Percentiles rank a stretch among this genome's conserved stretches.
Evolutionary conservation across 2,329 filamentous ascomycete species (phyloP).

Genomic region (Paecilomyces dactylethromorphus): DNA sequence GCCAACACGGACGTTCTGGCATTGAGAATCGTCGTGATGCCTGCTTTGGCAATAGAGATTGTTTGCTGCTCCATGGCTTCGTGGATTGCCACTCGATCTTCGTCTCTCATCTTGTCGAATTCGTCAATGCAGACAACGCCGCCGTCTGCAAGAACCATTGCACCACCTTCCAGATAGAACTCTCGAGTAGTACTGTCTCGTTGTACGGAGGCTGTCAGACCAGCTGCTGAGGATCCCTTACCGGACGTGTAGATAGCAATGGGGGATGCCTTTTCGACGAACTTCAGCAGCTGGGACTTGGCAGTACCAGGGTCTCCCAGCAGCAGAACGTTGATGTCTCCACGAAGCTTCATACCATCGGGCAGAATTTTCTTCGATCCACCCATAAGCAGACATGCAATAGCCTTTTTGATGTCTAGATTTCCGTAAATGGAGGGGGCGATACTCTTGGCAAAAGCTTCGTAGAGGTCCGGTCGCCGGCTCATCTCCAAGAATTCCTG

Average conservation of each 20-base stretch:
- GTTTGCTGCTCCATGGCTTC: constrained; percentile 99
- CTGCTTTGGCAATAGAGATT: constrained; percentile 96
- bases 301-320: constrained; percentile 97
- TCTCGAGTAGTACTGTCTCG: constrained; percentile 86
- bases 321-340: constrained; percentile 94
- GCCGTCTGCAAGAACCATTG: constrained; percentile 95
- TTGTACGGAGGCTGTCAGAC: constrained; percentile 95
- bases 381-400: constrained; percentile 85
- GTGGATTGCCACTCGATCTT: constrained; percentile 95
- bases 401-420: constrained; percentile 92
- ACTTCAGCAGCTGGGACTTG: constrained; percentile 95
- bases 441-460: constrained; percentile 82
- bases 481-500: constrained; percentile 94
- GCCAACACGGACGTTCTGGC: constrained; percentile 91
- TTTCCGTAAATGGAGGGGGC: constrained; percentile 98
- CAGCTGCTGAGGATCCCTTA: constrained; percentile 93
- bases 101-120: constrained; percentile 99
- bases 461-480: constrained; percentile 84
- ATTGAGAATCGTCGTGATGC: constrained; percentile 97
- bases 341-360: constrained; percentile 94
- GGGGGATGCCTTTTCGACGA: constrained; percentile 91
- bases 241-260: constrained; percentile 98
- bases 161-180: constrained; percentile 96
- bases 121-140: constrained; percentile 98
- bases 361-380: constrained; percentile 97